Base-by-base conservation (phyloP, 768 basidiomycete species). In the Mrakia frigida region DNA sequence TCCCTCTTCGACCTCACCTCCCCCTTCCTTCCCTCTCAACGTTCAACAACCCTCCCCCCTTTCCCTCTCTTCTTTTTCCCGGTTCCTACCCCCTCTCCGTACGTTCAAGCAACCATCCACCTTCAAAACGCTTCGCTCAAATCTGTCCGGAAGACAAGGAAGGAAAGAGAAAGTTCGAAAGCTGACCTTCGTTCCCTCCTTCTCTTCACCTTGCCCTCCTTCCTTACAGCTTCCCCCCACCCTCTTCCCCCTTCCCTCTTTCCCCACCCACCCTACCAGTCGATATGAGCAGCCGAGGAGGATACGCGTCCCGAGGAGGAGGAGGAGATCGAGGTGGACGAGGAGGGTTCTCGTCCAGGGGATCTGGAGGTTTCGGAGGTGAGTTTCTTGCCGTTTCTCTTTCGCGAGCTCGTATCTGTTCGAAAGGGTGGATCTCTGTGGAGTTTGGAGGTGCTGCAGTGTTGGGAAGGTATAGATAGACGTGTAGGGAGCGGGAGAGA, bases 251-350 rank as follows among this genome's bases (percentile, higher is more conserved):
- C 46, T 25, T 11, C 46, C 37, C 23, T 31, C 43, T 35, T 43
- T 41, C 43, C 46, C 69, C 56, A 63, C 46, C 46, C 56, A 70
- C 59, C 35, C 33, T 6, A 60, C 70, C 37, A 65, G 18, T 11
- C 35, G 71, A 41, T 37, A 80, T 80, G 80, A 74, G 72, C 72
- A 74, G 79, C 60, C 75, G 81, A 80, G 81, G 81, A 73, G 80
- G 80, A 39, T 80, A 79, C 78, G 67, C 80, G 63, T 78, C 78
- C 59, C 75, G 81, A 79, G 77, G 79, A 70, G 77, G 80, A 70
- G 74, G 74, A 67, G 73, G 73, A 31, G 73, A 72, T 61, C 50
- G 73, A 31, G 73, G 70, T 39, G 78, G 79, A 18, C 75, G 77
- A 37, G 76, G 74, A 43, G 74, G 74, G n/a, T 75, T 75, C 56